Evolutionary conservation across 768 basidiomycete species (phyloP).

Genomic region (Hysterangium stoloniferum): DNA sequence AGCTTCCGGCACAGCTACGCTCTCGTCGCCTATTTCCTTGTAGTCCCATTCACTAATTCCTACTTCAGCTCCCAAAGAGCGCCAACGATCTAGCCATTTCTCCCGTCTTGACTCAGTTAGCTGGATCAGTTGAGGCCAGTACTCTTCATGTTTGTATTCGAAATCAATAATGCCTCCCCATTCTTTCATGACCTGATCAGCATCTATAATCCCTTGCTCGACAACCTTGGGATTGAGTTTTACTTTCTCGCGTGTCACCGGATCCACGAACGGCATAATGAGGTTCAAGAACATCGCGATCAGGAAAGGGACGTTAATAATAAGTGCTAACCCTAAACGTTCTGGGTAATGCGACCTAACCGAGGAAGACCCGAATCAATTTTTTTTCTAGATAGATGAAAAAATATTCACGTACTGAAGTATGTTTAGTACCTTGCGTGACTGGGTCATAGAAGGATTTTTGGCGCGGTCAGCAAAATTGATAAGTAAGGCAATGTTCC

Average conservation of each 20-base stretch:
- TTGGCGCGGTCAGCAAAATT: slow-evolving; percentile 72
- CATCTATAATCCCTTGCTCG: slow-evolving; percentile 57
- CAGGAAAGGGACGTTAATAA: slow-evolving; percentile 77
- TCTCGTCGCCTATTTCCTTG: slow-evolving; percentile 29
- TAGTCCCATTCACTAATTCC: slow-evolving; percentile 79
- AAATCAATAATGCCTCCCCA: slow-evolving; percentile 68
- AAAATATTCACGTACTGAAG: slow-evolving; percentile 18
- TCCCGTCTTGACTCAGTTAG: slow-evolving; percentile 45
- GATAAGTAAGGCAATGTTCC: slow-evolving; percentile 63
- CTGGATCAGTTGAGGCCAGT: slow-evolving; percentile 60
- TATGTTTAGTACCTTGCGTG: slow-evolving; percentile 27
- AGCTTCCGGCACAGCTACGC: too few species aligned
- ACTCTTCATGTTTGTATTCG: slow-evolving; percentile 64
- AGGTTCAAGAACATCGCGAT: slow-evolving; percentile 69
- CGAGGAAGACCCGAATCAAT: slow-evolving; percentile 57
- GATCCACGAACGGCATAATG: slow-evolving; percentile 77
- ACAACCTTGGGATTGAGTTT: slow-evolving; percentile 66
- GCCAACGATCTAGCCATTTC: slow-evolving; percentile 55
- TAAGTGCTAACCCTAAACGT: slow-evolving; percentile 64
- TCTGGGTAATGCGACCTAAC: slow-evolving; percentile 71
- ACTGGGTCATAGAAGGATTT: slow-evolving; percentile 34
- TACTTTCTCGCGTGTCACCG: slow-evolving; percentile 67
- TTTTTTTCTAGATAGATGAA: slow-evolving; percentile 34
- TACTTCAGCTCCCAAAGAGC: slow-evolving; percentile 52
- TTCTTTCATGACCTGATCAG: slow-evolving; percentile 61